Conservation (phyloP, 2,329 filamentous ascomycete species). For the Fusarium sororula region DNA sequence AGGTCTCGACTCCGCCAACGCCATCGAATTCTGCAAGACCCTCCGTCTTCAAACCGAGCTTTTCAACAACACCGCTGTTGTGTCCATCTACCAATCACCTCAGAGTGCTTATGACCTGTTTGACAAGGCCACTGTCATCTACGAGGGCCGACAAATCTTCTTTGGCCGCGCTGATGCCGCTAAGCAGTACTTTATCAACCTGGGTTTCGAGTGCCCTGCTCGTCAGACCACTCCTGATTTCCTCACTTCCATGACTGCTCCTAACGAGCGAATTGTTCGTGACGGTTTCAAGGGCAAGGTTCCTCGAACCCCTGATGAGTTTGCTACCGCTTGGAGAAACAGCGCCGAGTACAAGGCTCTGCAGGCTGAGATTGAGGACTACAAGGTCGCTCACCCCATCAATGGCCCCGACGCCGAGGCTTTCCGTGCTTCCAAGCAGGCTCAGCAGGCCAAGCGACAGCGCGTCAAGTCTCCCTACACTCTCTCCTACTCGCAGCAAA, state of each 20-base stretch:
- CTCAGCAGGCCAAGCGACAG: constrained; percentile 65
- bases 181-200: constrained; percentile 70
- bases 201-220: constrained; percentile 73
- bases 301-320: constrained; percentile 70
- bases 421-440: constrained; percentile 64
- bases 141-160: constrained; percentile 70
- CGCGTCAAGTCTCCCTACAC: constrained; percentile 83
- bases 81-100: constrained; percentile 79
- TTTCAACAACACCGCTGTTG: constrained; percentile 70
- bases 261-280: constrained; percentile 64
- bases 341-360: constrained; percentile 61
- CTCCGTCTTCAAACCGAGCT: constrained; percentile 74
- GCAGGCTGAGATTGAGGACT: constrained; percentile 64
- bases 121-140: constrained; percentile 67
- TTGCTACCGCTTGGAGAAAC: constrained; percentile 66
- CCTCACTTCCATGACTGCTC: constrained; percentile 74
- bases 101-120: constrained; percentile 72
- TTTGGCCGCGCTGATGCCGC: constrained; percentile 69
- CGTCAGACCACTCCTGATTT: constrained; percentile 77
- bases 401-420: constrained; percentile 64
- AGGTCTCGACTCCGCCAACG: constrained; percentile 79
- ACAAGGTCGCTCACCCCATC: constrained; percentile 63
- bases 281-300: constrained; percentile 64
- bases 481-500: constrained; percentile 78
- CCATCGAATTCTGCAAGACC: constrained; percentile 78